phyloP scores from a whole-genome alignment of 108 stramenopile genomes.

The Nitzschia sp. region DNA sequence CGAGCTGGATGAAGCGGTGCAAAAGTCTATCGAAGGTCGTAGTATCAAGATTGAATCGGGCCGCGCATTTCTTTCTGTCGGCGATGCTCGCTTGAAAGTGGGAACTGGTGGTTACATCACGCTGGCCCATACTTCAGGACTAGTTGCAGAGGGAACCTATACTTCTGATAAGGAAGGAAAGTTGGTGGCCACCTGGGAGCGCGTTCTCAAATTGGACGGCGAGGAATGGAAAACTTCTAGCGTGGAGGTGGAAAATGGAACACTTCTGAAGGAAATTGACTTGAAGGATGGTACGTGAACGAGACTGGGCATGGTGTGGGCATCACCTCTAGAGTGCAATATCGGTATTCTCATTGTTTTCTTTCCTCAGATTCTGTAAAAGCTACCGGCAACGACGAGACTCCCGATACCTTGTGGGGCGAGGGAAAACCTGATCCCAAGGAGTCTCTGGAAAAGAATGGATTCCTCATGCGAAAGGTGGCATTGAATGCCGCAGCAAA shows the following conservation, averaged over 20 bases:
- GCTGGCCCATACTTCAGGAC: conserved; percentile 53
- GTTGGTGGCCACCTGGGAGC: conserved; percentile 56
- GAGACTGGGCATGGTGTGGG: neutral
- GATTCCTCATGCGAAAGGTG: conserved; percentile 74
- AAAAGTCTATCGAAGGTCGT: conserved; percentile 45
- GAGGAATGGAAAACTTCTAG: conserved; percentile 47
- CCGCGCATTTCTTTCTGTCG: conserved; percentile 56
- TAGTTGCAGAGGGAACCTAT: conserved; percentile 75
- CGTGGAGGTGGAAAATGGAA: conserved; percentile 10
- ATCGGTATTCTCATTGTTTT: neutral
- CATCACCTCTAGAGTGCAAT: too few species aligned
- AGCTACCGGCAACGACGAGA: conserved; percentile 46
- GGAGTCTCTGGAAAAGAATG: conserved; percentile 59
- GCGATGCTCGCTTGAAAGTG: conserved; percentile 66
- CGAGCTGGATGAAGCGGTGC: conserved; percentile 42
- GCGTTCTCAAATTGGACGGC: conserved; percentile 48
- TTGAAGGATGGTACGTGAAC: conserved; percentile 62
- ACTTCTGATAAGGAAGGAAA: conserved; percentile 48
- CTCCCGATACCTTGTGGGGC: conserved; percentile 69
- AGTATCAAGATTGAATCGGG: conserved; percentile 45
- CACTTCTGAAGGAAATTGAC: conserved; percentile 35
- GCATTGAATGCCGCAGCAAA: conserved; percentile 39
- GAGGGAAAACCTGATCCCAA: conserved; percentile 66
- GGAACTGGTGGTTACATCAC: conserved; percentile 67
- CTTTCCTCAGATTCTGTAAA: conserved; percentile 47